phyloP scores from a whole-genome alignment of 768 basidiomycete species.

The Pleurotus tuoliensis region DNA sequence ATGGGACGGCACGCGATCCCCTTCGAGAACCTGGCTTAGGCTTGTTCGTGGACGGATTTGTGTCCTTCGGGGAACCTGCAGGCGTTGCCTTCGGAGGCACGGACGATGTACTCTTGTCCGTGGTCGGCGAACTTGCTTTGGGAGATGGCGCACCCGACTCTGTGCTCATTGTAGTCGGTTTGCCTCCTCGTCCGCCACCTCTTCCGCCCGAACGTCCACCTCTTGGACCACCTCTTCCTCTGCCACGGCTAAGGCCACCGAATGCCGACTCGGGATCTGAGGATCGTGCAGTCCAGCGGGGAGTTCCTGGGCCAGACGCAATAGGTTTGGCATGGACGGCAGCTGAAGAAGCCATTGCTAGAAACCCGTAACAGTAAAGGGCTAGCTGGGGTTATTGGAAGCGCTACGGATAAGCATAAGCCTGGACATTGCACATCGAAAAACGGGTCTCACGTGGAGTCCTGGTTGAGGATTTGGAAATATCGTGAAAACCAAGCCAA shows the following conservation, averaged over 20 bases:
- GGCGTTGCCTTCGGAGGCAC: slow-evolving; percentile 11
- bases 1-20: slow-evolving; percentile 20
- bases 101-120: slow-evolving; percentile 8
- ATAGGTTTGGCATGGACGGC: slow-evolving; percentile 16
- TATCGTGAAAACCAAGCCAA: not conserved
- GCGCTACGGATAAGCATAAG: not conserved
- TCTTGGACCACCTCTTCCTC: slow-evolving; percentile 29
- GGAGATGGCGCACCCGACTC: slow-evolving; percentile 12
- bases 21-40: slow-evolving; percentile 31
- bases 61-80: slow-evolving; percentile 17
- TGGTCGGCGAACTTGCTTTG: slow-evolving; percentile 16
- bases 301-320: slow-evolving; percentile 26
- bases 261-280: slow-evolving; percentile 46
- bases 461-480: not conserved
- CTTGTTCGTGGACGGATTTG: slow-evolving; percentile 18
- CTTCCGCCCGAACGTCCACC: slow-evolving; percentile 31
- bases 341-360: slow-evolving; percentile 10
- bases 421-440: not conserved
- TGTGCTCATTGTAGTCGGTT: slow-evolving; percentile 17
- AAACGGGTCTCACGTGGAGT: slow-evolving; percentile 4
- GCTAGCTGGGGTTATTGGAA: not conserved
- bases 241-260: slow-evolving; percentile 35
- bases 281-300: slow-evolving; percentile 42
- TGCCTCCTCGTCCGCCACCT: slow-evolving; percentile 24
- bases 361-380: not conserved